Conservation (phyloP, 768 basidiomycete species). For the Botryobasidium botryosum region DNA sequence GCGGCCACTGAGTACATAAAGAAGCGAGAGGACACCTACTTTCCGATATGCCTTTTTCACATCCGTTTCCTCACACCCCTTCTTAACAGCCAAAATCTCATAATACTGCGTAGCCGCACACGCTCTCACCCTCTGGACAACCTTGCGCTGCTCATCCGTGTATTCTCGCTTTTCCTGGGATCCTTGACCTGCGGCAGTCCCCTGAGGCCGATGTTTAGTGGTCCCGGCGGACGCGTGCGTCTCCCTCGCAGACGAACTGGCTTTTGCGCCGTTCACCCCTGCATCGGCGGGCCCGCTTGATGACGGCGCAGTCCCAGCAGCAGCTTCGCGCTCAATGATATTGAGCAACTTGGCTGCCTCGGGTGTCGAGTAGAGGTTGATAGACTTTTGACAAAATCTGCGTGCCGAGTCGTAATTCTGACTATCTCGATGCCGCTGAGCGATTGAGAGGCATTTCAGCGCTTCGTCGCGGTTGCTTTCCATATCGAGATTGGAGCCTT, state of each 20-base stretch:
- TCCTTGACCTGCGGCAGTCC: no score
- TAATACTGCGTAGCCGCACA: slow-evolving; percentile 90
- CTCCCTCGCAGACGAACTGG: slow-evolving; percentile 59
- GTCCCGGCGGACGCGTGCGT: slow-evolving; percentile 41
- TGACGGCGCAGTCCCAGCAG: slow-evolving; percentile 17
- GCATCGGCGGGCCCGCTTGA: slow-evolving; percentile 27
- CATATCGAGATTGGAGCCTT: no score
- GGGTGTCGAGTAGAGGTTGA: slow-evolving; percentile 62
- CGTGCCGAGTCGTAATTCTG: slow-evolving; percentile 62
- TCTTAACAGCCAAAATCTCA: slow-evolving; percentile 67
- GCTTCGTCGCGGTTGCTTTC: slow-evolving; percentile 74
- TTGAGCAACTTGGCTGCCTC: slow-evolving; percentile 54
- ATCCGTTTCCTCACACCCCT: slow-evolving; percentile 66
- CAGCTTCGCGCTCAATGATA: slow-evolving; percentile 27
- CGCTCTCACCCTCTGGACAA: slow-evolving; percentile 69
- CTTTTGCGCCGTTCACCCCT: slow-evolving; percentile 26
- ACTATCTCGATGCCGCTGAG: slow-evolving; percentile 52
- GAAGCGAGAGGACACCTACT: slow-evolving; percentile 28
- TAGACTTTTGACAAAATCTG: slow-evolving; percentile 81
- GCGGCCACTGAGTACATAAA: neutral
- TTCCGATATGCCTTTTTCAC: slow-evolving; percentile 95
- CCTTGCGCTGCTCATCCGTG: slow-evolving; percentile 61
- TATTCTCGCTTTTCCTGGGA: slow-evolving; percentile 81
- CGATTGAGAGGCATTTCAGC: slow-evolving; percentile 59
- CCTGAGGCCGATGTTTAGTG: slow-evolving; percentile 26